Conservation (phyloP, 1,284 basidiomycete species). For the Coriolopsis trogii region DNA sequence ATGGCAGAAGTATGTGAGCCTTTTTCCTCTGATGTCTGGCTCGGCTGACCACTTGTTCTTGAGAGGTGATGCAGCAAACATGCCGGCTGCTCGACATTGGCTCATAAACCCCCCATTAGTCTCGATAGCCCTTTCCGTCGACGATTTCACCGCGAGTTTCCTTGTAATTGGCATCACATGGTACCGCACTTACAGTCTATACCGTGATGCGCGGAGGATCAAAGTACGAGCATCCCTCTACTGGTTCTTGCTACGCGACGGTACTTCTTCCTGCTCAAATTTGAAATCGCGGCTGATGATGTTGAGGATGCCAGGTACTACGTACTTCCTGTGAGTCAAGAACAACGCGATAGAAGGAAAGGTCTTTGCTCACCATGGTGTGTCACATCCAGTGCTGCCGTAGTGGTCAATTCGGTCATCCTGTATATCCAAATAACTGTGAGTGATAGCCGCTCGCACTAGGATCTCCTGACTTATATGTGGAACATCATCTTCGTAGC, state of each 20-base stretch:
- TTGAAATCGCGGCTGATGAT: not conserved
- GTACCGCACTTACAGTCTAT: constrained; percentile 12
- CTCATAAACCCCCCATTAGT: not conserved
- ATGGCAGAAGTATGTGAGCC: not conserved
- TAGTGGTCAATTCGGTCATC: not conserved
- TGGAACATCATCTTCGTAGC: too few species aligned
- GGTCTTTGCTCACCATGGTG: not conserved
- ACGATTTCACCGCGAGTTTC: not conserved
- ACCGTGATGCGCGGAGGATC: not conserved
- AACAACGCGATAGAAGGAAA: too few species aligned
- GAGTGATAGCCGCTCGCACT: too few species aligned
- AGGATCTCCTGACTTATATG: too few species aligned
- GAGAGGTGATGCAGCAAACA: not conserved
- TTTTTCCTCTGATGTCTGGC: not conserved
- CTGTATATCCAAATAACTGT: not conserved
- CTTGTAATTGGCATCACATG: constrained; percentile 17
- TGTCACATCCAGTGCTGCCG: not conserved
- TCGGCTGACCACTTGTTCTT: not conserved
- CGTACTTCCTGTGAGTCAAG: constrained; percentile 10
- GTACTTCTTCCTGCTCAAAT: not conserved
- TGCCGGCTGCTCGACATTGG: too few species aligned
- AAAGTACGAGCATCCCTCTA: constrained; percentile 1
- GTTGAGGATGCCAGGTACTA: not conserved
- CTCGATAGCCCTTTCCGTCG: not conserved
- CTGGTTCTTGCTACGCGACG: constrained; percentile 9